Evolutionary conservation across 2,329 filamentous ascomycete species (phyloP).

Genomic region (Erysiphe neolycopersici): DNA sequence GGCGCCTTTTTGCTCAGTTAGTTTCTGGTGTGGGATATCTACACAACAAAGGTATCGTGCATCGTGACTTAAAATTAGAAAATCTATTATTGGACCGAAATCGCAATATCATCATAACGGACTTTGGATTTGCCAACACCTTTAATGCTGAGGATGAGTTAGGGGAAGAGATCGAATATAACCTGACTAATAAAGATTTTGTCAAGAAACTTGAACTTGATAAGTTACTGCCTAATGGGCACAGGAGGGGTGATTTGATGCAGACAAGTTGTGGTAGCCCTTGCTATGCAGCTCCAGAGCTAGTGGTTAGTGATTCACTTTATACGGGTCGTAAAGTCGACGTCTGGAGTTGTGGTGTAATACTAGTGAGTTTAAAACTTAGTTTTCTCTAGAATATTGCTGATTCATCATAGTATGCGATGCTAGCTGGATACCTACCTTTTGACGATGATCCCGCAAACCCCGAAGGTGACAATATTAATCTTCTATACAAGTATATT

Average conservation of each 20-base stretch:
- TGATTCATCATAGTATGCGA: conserved; percentile 51
- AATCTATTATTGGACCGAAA: conserved; percentile 88
- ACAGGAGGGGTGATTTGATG: conserved; percentile 81
- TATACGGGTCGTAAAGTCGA: conserved; percentile 97
- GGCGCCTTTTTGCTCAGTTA: conserved; percentile 78
- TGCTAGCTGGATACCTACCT: conserved; percentile 90
- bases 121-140: conserved; percentile 97
- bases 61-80: conserved; percentile 88
- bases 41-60: conserved; percentile 96
- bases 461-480: conserved; percentile 96
- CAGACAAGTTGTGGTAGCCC: conserved; percentile 96
- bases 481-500: conserved; percentile 96
- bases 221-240: conserved; percentile 44
- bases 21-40: conserved; percentile 92
- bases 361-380: conserved; percentile 40
- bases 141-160: conserved; percentile 79
- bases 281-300: conserved; percentile 87
- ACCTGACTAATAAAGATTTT: conserved; percentile 63
- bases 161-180: conserved; percentile 68
- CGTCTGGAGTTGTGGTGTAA: conserved; percentile 97
- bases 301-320: conserved; percentile 89
- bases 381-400: conserved; percentile 1
- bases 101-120: conserved; percentile 97
- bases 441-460: conserved; percentile 98
- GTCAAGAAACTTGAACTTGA: conserved; percentile 73